phyloP scores from a whole-genome alignment of 106 monocot genomes.

The Dendrobium huoshanense region DNA sequence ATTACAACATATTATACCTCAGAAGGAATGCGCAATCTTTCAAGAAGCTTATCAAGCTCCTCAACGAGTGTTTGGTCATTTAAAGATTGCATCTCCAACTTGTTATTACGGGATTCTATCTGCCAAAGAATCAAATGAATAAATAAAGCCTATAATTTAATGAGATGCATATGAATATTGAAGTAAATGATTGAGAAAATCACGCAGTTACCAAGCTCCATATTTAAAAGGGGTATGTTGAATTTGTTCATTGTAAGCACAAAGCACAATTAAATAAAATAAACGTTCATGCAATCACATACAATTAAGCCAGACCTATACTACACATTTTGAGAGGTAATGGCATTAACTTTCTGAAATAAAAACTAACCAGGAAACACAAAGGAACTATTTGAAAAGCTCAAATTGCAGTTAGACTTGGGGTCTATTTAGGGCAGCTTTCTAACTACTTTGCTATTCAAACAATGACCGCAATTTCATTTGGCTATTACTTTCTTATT shows the following conservation, averaged over 20 bases:
- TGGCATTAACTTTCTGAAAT: not conserved
- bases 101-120: constrained; percentile 98
- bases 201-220: not conserved
- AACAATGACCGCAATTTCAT: too few species aligned
- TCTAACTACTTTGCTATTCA: too few species aligned
- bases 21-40: constrained; percentile 73
- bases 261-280: not conserved
- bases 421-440: too few species aligned
- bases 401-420: not conserved
- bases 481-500: too few species aligned
- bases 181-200: not conserved
- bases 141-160: not conserved
- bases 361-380: not conserved
- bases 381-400: not conserved
- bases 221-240: not conserved
- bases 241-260: not conserved
- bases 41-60: constrained; percentile 93
- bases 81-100: constrained; percentile 89
- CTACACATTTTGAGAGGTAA: not conserved
- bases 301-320: not conserved
- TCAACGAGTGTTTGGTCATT: constrained; percentile 72
- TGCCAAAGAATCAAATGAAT: constrained; percentile 30
- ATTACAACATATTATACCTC: constrained; percentile 43
- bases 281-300: not conserved
- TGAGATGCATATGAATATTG: not conserved